Base-by-base conservation (phyloP, 2,329 filamentous ascomycete genomes). In the Tolypocladium pustulatum region DNA sequence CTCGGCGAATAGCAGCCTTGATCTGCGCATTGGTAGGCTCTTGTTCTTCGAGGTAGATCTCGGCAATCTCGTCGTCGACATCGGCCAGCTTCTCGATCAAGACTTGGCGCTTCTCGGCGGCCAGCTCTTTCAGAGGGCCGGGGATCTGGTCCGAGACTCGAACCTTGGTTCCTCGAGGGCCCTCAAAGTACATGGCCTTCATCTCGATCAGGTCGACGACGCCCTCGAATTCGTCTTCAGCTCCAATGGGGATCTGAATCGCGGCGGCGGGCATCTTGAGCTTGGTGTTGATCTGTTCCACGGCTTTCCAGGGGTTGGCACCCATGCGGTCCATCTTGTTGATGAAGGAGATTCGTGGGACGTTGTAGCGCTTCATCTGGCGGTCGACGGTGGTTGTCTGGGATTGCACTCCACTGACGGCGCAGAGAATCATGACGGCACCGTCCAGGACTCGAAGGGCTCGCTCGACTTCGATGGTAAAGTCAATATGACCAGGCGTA, bases 291-390 rank as follows among this genome's bases (percentile, higher is more conserved):
- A 99, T 97, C 76, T 97, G 92, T 46, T 99, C 93, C 59, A 99
- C 86, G 10, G 91, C 92, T 76, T 96, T 97, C 85, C 92, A 99
- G 10, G 94, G 94, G 72, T 99, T 97, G 64, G 94, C 90, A 61
- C 94, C 94, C 89, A 97, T 97, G 64, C 94, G 88, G 71, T 99
- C 94, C 93, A 99, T 97, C 82, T 99, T 99, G 80, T 99, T 99
- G 72, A 99, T 86, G 70, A 99, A 99, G 58, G 90, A 96, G 72
- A 99, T 87, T 67, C 94, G 84, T 61, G 94, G 94, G 62, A 99
- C 87, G 71, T 97, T 93, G 81, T 99, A 99, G 66, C 94, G 87
- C 79, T 91, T 90, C 94, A 99, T 99, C 78, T 99, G 94, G 66
- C 94, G 85, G 74, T 99, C 92, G 63, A 99, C 94, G 1, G 94